Conservation (phyloP, 805 yeast genomes). For the Metschnikowia matae region DNA sequence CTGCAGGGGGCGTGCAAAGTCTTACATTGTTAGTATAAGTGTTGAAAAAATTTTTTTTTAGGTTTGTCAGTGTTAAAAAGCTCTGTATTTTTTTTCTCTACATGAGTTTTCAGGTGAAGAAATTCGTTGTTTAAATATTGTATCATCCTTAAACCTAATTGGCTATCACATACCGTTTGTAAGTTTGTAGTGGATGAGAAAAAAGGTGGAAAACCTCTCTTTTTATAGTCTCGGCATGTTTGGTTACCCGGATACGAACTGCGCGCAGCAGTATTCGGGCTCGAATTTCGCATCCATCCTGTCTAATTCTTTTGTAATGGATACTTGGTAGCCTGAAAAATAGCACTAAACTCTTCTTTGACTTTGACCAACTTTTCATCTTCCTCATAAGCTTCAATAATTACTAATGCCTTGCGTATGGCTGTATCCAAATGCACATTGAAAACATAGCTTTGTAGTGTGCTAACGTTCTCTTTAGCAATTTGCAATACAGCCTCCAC, state of each 20-base stretch:
- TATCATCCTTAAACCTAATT: slow-evolving; percentile 17
- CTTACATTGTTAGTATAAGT: slow-evolving; percentile 11
- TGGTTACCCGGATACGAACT: slow-evolving; percentile 15
- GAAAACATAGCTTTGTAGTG: slow-evolving; percentile 2
- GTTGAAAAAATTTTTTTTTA: neutral
- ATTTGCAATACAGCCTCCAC: slow-evolving; percentile 2
- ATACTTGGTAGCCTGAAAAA: neutral
- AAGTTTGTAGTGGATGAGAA: neutral
- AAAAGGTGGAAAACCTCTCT: neutral
- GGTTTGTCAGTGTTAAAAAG: slow-evolving; percentile 63
- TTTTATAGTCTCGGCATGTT: slow-evolving; percentile 10
- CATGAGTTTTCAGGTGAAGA: slow-evolving; percentile 66
- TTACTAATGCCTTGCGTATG: slow-evolving; percentile 9
- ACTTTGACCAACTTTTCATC: neutral
- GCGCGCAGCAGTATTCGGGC: slow-evolving; percentile 3
- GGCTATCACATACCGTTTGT: slow-evolving; percentile 15
- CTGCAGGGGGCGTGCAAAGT: neutral
- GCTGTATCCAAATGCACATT: slow-evolving; percentile 16
- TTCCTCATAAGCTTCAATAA: neutral
- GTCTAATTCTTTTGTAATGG: neutral
- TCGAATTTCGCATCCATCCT: neutral
- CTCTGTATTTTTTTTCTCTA: slow-evolving; percentile 56
- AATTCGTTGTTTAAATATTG: slow-evolving; percentile 43
- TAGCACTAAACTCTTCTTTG: neutral
- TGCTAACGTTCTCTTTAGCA: neutral